Evolutionary conservation across 352 stramenopile species (phyloP).

Genomic region (Thalassiosira oceanica): DNA sequence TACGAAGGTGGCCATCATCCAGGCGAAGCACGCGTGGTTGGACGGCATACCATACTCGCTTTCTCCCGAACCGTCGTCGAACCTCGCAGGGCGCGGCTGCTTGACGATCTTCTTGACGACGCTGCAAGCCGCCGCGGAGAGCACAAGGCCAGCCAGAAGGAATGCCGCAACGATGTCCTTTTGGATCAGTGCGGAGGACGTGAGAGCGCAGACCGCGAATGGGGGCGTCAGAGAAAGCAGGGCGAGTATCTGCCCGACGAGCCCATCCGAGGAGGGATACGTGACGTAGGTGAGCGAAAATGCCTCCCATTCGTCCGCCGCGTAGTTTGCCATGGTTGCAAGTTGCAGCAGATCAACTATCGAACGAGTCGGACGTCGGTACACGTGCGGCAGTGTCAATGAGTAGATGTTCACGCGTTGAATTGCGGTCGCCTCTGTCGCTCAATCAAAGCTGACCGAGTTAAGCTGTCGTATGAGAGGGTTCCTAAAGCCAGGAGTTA

Average conservation of each 20-base stretch:
- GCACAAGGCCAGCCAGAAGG: slow-evolving; percentile 10
- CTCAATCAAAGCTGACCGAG: too few species aligned
- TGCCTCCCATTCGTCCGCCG: slow-evolving; percentile 12
- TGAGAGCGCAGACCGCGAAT: slow-evolving; percentile 24
- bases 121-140: background rate
- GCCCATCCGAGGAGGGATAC: slow-evolving; percentile 7
- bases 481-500: too few species aligned
- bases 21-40: slow-evolving; percentile 39
- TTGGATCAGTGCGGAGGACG: slow-evolving; percentile 11
- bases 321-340: background rate
- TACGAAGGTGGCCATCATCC: slow-evolving; percentile 23
- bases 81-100: slow-evolving; percentile 15
- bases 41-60: slow-evolving; percentile 35
- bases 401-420: too few species aligned
- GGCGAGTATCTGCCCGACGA: slow-evolving; percentile 13
- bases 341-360: too few species aligned
- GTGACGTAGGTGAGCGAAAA: slow-evolving; percentile 41
- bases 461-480: too few species aligned
- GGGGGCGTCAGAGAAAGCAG: slow-evolving; percentile 25
- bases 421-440: too few species aligned
- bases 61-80: slow-evolving; percentile 1
- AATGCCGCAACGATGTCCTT: slow-evolving; percentile 33
- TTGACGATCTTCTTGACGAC: slow-evolving; percentile 17
- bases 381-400: too few species aligned
- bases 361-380: too few species aligned